phyloP scores from a whole-genome alignment of 768 basidiomycete species.

The Russula ochroleuca region DNA sequence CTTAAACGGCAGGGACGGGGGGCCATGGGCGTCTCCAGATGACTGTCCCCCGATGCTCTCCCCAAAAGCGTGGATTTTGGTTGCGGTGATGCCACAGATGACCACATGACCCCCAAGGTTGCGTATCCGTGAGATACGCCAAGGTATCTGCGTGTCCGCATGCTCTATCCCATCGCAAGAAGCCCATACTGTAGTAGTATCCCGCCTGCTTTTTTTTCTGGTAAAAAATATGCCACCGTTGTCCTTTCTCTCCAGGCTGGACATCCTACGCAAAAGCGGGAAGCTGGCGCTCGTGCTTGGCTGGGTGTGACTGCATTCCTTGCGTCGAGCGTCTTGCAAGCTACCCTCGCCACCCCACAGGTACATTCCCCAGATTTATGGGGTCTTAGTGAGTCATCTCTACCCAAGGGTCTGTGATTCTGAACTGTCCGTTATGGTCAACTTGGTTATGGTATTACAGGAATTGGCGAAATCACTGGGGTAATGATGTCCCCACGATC shows the following conservation, averaged over 20 bases:
- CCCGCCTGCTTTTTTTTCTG: background rate
- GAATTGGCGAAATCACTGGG: slow-evolving; percentile 75
- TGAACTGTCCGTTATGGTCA: background rate
- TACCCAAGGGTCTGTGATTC: slow-evolving; percentile 4
- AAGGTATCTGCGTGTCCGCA: background rate
- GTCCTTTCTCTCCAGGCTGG: slow-evolving; percentile 3
- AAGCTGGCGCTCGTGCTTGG: slow-evolving; percentile 3
- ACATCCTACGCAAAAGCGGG: slow-evolving; percentile 1
- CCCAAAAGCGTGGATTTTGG: too few relatives aligned
- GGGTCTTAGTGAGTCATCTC: slow-evolving; percentile 46
- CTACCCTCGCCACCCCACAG: slow-evolving; percentile 35
- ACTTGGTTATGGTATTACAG: slow-evolving; percentile 36
- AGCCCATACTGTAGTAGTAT: background rate
- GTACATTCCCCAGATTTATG: slow-evolving; percentile 41
- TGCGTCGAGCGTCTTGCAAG: slow-evolving; percentile 32
- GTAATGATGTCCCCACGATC: slow-evolving; percentile 35
- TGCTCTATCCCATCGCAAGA: background rate
- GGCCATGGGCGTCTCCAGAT: too few relatives aligned
- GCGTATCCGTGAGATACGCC: background rate
- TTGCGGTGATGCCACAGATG: background rate
- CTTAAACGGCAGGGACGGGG: too few relatives aligned
- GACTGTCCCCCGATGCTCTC: too few relatives aligned
- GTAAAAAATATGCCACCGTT: slow-evolving; percentile 9
- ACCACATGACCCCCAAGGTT: background rate
- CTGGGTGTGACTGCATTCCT: slow-evolving; percentile 13